phyloP scores from a whole-genome alignment of 495 filamentous ascomycete species.

The Xeromyces bisporus region DNA sequence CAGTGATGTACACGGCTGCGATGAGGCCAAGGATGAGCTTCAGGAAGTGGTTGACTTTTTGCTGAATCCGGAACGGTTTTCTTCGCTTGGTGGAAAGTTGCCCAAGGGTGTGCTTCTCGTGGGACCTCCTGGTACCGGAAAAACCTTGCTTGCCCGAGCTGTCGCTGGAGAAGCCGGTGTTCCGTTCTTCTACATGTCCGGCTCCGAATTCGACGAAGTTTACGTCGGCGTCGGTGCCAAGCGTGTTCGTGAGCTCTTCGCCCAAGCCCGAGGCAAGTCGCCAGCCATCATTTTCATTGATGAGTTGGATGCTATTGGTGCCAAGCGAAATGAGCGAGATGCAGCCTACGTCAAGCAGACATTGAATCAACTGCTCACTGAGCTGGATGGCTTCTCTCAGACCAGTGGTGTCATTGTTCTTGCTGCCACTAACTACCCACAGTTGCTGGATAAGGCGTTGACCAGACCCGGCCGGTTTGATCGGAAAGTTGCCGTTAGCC shows the following conservation, averaged over 20 bases:
- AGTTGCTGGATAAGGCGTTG: constrained; percentile 84
- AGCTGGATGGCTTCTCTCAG: constrained; percentile 92
- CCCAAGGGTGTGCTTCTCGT: constrained; percentile 93
- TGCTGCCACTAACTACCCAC: constrained; percentile 88
- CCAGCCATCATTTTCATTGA: constrained; percentile 98
- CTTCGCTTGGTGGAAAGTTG: constrained; percentile 79
- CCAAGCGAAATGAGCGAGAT: constrained; percentile 82
- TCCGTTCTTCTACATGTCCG: constrained; percentile 99
- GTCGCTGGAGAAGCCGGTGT: constrained; percentile 95
- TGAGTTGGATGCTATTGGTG: constrained; percentile 90
- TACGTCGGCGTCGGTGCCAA: constrained; percentile 97
- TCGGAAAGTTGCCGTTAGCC: constrained; percentile 67
- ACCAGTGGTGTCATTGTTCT: constrained; percentile 87
- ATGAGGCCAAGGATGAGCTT: constrained; percentile 95
- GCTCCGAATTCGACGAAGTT: constrained; percentile 94
- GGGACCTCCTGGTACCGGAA: constrained; percentile 92
- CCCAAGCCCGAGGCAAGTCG: constrained; percentile 67
- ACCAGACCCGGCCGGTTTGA: constrained; percentile 93
- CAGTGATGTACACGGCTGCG: constrained; percentile 88
- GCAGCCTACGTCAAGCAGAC: constrained; percentile 96
- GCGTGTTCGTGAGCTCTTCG: constrained; percentile 92
- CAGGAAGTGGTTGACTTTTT: constrained; percentile 95
- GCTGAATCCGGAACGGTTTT: constrained; percentile 81
- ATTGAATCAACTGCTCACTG: constrained; percentile 92
- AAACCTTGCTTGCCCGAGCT: constrained; percentile 90